A percentile compares a stretch with the other conserved stretches of the same genome.
Evolutionary conservation across 2,329 filamentous ascomycete genomes (phyloP).

Genomic region (Cladosporium sp.): DNA sequence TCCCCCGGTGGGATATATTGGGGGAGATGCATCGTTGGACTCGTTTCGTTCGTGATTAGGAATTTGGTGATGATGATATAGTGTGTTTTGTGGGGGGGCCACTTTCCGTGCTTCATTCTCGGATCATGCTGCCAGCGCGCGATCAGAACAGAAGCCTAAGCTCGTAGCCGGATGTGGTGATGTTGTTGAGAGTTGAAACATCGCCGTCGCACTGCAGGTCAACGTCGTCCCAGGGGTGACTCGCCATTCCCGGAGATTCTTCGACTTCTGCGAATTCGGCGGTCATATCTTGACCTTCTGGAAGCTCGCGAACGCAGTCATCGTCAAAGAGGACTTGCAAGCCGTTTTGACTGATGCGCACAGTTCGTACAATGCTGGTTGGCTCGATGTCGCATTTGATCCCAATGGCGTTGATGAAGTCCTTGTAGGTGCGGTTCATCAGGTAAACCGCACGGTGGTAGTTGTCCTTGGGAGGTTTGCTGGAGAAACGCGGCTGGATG

Average conservation of each 20-base stretch:
- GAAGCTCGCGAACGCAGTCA: constrained; percentile 75
- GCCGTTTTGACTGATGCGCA: constrained; percentile 69
- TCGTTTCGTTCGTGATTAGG: constrained; percentile 8
- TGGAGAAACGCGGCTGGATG: constrained; percentile 54
- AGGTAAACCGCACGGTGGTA: constrained; percentile 85
- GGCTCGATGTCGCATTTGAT: constrained; percentile 77
- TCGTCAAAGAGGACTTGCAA: constrained; percentile 85
- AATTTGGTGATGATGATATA: neutral
- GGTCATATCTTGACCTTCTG: constrained; percentile 87
- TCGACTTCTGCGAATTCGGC: constrained; percentile 63
- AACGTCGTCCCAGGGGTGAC: constrained; percentile 48
- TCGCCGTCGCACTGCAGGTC: constrained; percentile 48
- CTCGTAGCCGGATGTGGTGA: constrained; percentile 44
- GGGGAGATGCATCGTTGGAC: constrained; percentile 5
- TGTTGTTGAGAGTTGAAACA: constrained; percentile 38
- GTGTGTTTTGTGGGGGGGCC: no score
- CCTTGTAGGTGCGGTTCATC: constrained; percentile 66
- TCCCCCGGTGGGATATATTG: neutral
- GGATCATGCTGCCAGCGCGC: constrained; percentile 12
- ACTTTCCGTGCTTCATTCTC: constrained; percentile 2
- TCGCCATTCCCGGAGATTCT: constrained; percentile 18
- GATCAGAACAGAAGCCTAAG: constrained; percentile 44
- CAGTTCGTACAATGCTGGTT: constrained; percentile 62
- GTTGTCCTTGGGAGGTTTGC: constrained; percentile 48
- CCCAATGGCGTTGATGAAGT: constrained; percentile 68